Conservation (phyloP, 495 filamentous ascomycete genomes). For the Rusavskia elegans region DNA sequence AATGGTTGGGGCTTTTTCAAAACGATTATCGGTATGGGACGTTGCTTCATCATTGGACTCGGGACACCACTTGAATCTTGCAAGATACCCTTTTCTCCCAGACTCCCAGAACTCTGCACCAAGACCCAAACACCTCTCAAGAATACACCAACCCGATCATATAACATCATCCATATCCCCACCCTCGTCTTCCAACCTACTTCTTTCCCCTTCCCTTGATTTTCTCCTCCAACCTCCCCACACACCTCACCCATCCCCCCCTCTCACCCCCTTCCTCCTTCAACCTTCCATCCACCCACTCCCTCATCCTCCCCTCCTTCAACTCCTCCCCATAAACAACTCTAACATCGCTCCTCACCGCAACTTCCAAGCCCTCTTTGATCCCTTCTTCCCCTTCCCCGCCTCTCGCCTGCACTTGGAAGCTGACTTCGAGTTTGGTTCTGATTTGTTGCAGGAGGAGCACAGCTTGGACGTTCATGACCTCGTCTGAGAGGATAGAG, state of each 20-base stretch:
- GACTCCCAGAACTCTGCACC: no score
- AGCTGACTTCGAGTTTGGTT: conserved; percentile 42
- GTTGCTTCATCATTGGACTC: no score
- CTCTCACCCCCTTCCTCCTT: not conserved
- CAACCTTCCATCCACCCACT: conserved; percentile 19
- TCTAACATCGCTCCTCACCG: conserved; percentile 23
- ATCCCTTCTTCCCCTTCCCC: conserved; percentile 18
- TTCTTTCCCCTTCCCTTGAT: not conserved
- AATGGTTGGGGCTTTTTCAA: no score
- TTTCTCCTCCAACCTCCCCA: not conserved
- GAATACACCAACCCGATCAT: no score
- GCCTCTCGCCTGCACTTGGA: conserved; percentile 22
- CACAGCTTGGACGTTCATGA: conserved; percentile 31
- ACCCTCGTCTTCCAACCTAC: not conserved
- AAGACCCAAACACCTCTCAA: no score
- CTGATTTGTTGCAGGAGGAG: conserved; percentile 40
- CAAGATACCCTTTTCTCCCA: no score
- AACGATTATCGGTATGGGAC: no score
- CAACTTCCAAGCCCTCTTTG: conserved; percentile 11
- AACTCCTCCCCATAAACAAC: conserved; percentile 55
- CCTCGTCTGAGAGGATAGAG: conserved; percentile 37
- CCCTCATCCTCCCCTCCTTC: conserved; percentile 43
- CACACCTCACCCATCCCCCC: not conserved
- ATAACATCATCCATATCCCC: no score
- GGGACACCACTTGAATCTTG: no score